Base-by-base conservation (phyloP, 2,329 filamentous ascomycete genomes). In the Akanthomyces lecanii region DNA sequence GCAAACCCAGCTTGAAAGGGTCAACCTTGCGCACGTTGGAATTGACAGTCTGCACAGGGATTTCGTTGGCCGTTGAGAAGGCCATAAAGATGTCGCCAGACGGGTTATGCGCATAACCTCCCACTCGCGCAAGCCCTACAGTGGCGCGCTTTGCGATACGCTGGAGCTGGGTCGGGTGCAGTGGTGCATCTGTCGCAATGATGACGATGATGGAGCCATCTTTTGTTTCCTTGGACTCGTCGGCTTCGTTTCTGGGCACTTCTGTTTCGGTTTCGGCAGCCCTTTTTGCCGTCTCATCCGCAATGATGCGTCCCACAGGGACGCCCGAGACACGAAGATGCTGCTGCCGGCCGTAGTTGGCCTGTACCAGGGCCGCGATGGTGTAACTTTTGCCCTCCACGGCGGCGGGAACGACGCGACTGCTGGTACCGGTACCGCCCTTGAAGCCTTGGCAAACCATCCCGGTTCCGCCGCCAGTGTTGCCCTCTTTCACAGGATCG, bases 381-480 rank as follows among this genome's bases (percentile, higher is more conserved):
- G 82, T 85, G 67, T 84, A 89, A 4, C 73, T 72, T 10, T 53
- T 57, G 5, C 65, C 68, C 2, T 65, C 67, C 6, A 1, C 33
- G 1, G 60, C 64, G 2, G 40, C 65, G 2, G 63, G 61, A 16
- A 71, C 65, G 7, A 86, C 64, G n/a, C 86, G 78, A 42, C 80
- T 84, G 65, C 80, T 80, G 1, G 81, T 84, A 8, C 86, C 86
- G 0, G 86, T 89, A 1, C 86, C 86, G 33, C 85, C 86, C 69
- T 88, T 87, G 74, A 84, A 87, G 66, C 81, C 82, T 69, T 87
- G 84, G 68, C 83, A 86, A 47, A 84, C 74, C 84, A 88, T 87
- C 4, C 85, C 86, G 0, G 85, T 85, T 11, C 86, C 86, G 7
- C 86, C 86, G 2, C 86, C 86, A 1, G 79, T 79, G 66, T 84